Evolutionary conservation across 345 rosid genomes (phyloP), one percentile per base, ranked within the genome.

Genomic region (Schrenkiella parvula): DNA sequence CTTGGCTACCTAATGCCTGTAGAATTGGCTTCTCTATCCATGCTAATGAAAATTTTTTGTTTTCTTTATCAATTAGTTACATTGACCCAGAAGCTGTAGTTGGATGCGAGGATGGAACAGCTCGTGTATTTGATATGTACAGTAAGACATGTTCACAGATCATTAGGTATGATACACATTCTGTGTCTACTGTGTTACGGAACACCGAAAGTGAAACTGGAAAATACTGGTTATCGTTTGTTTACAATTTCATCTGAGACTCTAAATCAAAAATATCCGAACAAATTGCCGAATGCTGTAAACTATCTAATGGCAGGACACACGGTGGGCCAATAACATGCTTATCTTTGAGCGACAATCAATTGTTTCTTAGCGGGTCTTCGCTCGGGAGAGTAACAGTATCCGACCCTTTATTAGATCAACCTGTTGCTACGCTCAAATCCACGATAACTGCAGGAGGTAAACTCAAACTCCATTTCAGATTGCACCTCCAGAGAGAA

Each of bases 101-200:
- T 78, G 97, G 98, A 68, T 93, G 98, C 32, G 97, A 90, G 73
- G 98, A 90, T 78, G 97, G 98, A 48, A 85, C 89, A 66, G 84
- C 85, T 59, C 89, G 95, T 66, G 87, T 88, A 60, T 93, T 91
- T 79, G 98, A 93, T 81, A 86, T 93, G 97, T 93, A 93, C 43
- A 86, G 96, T 64, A 84, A 79, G 77, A 84, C 84, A 64, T 93
- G 97, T 71, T 85, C 98, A 29, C 92, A 70, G 68, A 89, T 93
- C 55, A 71, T 89, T 21, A 85, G 90, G 98, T 93, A 66, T 17
- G 52, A 62, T 51, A 51, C 6, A 2, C 61, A 48, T 43, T 67
- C 29, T 42, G 4, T 21, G 42, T 25, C 34, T 22, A 11, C 44
- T 61, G 29, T 23, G 48, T 6, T 15, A 4, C 59, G 52, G 29